phyloP scores from a whole-genome alignment of 345 rosid genomes.

The Nephelium lappaceum region DNA sequence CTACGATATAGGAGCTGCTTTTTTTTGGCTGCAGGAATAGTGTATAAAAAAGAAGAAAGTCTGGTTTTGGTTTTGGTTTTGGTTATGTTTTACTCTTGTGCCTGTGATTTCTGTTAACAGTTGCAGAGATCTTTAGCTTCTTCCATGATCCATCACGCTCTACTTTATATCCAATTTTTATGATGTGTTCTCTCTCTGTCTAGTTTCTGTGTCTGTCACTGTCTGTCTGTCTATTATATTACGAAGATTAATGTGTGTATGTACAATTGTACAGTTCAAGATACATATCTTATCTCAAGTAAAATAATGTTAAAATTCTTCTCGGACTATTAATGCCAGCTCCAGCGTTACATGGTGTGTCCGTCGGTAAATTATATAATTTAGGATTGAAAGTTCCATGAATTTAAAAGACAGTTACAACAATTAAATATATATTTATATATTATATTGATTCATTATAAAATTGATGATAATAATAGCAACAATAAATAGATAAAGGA shows the following conservation, averaged over 20 bases:
- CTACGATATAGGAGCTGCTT: conserved; percentile 1
- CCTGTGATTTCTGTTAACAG: conserved; percentile 1
- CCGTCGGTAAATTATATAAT: too few relatives aligned
- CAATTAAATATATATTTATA: too few relatives aligned
- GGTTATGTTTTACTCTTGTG: neutral
- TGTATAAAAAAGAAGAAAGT: neutral
- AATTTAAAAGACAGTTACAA: too few relatives aligned
- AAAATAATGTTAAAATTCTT: neutral
- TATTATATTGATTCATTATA: too few relatives aligned
- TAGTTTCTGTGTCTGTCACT: neutral
- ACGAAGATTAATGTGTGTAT: conserved; percentile 7
- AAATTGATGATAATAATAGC: neutral
- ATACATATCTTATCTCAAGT: neutral
- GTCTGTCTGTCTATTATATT: conserved; percentile 6
- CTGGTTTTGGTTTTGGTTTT: neutral
- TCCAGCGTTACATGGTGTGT: too few relatives aligned
- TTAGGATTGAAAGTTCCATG: too few relatives aligned
- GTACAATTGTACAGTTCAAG: conserved; percentile 10
- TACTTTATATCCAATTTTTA: neutral
- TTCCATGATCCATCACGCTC: conserved; percentile 14
- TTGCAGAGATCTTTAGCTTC: conserved; percentile 22
- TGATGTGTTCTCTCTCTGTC: neutral
- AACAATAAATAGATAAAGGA: neutral
- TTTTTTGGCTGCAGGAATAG: neutral
- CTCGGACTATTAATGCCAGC: neutral